Percentiles rank a stretch among this genome's conserved stretches.
phyloP scores from a whole-genome alignment of 257 asterid species.

The Gentiana dahurica region DNA sequence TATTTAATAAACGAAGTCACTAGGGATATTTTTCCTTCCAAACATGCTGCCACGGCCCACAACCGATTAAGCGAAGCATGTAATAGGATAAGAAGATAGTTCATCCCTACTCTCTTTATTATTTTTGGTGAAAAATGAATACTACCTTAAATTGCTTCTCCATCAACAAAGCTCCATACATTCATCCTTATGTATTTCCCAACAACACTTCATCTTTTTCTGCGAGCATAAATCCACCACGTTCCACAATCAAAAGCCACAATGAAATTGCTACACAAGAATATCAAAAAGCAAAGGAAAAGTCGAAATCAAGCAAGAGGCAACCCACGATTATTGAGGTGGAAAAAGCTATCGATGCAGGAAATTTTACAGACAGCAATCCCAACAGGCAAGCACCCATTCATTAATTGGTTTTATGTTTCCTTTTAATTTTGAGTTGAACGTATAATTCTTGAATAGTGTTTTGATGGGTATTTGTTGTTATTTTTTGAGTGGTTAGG shows the following conservation, averaged over 20 bases:
- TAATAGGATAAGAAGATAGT: too few relatives aligned
- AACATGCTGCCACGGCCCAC: too few relatives aligned
- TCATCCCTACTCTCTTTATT: too few relatives aligned
- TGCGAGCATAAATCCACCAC: slow-evolving; percentile 1
- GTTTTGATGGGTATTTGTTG: background rate
- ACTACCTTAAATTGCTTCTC: slow-evolving; percentile 36
- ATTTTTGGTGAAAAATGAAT: slow-evolving; percentile 14
- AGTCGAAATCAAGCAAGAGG: slow-evolving; percentile 15
- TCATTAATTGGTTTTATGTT: background rate
- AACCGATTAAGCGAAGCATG: too few relatives aligned
- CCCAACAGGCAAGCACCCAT: slow-evolving; percentile 23
- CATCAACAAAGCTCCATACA: slow-evolving; percentile 19
- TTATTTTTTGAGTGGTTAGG: slow-evolving; percentile 14
- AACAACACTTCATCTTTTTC: slow-evolving; percentile 21
- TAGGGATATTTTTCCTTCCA: too few relatives aligned
- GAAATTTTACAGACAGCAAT: slow-evolving; percentile 50
- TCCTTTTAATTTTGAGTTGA: too few relatives aligned
- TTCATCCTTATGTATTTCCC: slow-evolving; percentile 31
- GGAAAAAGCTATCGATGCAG: slow-evolving; percentile 78
- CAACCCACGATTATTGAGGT: slow-evolving; percentile 56
- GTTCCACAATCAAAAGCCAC: background rate
- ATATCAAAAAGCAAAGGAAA: slow-evolving; percentile 5
- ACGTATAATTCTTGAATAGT: background rate
- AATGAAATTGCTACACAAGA: slow-evolving; percentile 5
- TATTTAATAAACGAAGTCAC: too few relatives aligned